Evolutionary conservation across 768 basidiomycete genomes (phyloP), one percentile per base, ranked within the genome.

Genomic region (Kwoniella heveanensis): DNA sequence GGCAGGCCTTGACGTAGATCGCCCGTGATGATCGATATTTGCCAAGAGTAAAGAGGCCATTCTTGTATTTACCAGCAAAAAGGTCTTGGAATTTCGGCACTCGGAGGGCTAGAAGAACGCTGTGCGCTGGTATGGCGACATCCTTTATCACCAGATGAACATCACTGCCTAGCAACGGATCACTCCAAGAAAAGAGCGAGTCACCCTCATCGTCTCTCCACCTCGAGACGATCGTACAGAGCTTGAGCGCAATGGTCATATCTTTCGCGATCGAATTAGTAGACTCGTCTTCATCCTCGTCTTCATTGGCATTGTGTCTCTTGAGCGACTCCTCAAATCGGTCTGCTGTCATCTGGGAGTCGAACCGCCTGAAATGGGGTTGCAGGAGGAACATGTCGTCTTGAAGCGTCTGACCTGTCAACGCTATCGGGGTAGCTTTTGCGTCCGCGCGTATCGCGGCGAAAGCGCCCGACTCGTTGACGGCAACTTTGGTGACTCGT

Each of bases 391-490:
- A 84, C 54, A 96, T 68, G 75, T 96, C 90, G 50, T 88, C 84
- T 19, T 84, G 81, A 22, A 95, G 81, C 2, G 77, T 80, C 53
- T 84, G 83, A 3, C 91, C 89, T 0, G 76, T 73, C 6, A 89
- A 69, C 0, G 75, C 74, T 52, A 97, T 85, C 2, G 83, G 80
- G 2, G 81, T 81, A 0, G 88, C 86, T 39, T 80, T 80, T 56
- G 86, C 88, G 69, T 94, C 91, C 15, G 88, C 84, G 17, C 88
- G 84, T 32, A 98, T 82, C 1, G 90, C 94, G 1, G 87, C 92
- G 77, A 91, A 94, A 0, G 90, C 90, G 1, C 95, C 96, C 0
- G 90, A 88, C 67, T 86, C 87, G 69, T 90, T 96, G 13, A 90
- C 88, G 56, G 87, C 89, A 5, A 99, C 95, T 29, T 85, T 84